These are phyloP conservation scores for Pseudoscleropodium purum DNA, from an alignment of 225 moss, liverwort and hornwort genomes.

Conservation along the genomic window DNA sequence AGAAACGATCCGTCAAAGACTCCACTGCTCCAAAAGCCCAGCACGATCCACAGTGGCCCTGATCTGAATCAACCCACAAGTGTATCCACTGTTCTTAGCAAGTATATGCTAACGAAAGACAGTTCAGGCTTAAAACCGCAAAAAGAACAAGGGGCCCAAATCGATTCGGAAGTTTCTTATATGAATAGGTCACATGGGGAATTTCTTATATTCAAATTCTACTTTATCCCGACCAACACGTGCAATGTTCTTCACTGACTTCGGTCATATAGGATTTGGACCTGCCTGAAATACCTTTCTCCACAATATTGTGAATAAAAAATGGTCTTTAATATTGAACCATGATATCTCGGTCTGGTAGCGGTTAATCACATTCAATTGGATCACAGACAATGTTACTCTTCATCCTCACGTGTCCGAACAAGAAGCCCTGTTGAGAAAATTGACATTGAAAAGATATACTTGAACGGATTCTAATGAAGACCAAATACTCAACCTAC, in stretches of 20 bases:
- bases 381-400: background rate
- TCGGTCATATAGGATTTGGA: background rate
- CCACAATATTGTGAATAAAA: background rate
- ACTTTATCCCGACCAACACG: background rate
- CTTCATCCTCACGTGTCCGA: background rate
- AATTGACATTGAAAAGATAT: background rate
- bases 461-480: background rate
- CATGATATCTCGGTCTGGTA: background rate
- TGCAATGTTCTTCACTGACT: background rate
- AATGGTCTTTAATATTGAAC: background rate
- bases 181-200: background rate
- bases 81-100: background rate
- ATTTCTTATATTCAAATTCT: background rate
- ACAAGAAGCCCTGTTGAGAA: background rate
- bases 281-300: background rate
- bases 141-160: background rate
- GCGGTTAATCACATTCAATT: background rate
- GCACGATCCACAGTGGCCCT: slow-evolving; percentile 98
- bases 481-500: background rate
- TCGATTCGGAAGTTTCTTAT: background rate
- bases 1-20: slow-evolving; percentile 85
- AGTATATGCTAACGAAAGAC: background rate
- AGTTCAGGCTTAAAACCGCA: background rate
- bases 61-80: slow-evolving; percentile 14
- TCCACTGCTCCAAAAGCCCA: slow-evolving; percentile 99